These are phyloP conservation scores for Calonectria ilicicola DNA, from an alignment of 2,329 filamentous ascomycete genomes.

Conservation along the genomic window DNA sequence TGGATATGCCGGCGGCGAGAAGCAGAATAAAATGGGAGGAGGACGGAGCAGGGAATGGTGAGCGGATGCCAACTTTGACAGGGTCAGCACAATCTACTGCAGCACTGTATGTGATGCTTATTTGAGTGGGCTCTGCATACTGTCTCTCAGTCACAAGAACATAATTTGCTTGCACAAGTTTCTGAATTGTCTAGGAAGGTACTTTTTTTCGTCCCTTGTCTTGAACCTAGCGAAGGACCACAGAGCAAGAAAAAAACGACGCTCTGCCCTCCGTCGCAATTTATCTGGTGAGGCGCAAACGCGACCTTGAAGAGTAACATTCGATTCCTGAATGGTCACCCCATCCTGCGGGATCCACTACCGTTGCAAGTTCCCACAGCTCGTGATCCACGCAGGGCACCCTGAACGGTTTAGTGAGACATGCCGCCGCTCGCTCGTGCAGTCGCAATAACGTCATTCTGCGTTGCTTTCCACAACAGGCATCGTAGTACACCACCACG, in stretches of 20 bases:
- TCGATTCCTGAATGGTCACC: conserved; percentile 21
- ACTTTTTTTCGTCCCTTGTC: background rate
- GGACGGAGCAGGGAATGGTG: background rate
- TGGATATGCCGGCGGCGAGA: background rate
- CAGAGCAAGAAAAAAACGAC: background rate
- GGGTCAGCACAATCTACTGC: background rate
- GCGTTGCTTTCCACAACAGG: conserved; percentile 15
- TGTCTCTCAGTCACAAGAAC: background rate
- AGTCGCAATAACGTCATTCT: conserved; percentile 39
- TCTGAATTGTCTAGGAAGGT: background rate
- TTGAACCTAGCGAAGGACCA: background rate
- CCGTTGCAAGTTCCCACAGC: conserved; percentile 32
- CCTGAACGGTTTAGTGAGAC: conserved; percentile 36
- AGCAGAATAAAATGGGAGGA: background rate
- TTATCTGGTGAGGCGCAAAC: background rate
- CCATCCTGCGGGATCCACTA: conserved; percentile 33
- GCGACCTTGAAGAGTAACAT: conserved; percentile 10
- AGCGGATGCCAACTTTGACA: background rate
- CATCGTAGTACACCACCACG: background rate
- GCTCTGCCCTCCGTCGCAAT: background rate
- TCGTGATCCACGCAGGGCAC: conserved; percentile 38
- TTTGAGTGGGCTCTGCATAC: background rate
- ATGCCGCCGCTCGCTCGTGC: conserved; percentile 37
- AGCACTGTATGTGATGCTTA: background rate
- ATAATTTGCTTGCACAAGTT: background rate